Evolutionary conservation across 73 alveolate species (phyloP).

Genomic region (Paramecium pentaurelia): DNA sequence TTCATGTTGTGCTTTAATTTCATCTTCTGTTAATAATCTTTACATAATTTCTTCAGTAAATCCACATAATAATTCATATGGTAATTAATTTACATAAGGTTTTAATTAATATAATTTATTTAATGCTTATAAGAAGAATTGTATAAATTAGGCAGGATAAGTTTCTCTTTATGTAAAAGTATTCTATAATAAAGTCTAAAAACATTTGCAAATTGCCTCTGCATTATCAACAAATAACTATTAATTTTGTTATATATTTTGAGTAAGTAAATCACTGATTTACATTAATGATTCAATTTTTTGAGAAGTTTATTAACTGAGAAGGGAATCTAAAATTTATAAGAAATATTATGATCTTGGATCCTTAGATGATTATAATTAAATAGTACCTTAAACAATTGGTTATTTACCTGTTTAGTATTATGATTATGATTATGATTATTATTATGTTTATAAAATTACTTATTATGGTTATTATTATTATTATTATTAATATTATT

Average conservation of each 20-base stretch:
- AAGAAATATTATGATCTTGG: conserved; percentile 9
- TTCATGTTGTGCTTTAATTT: conserved; percentile 13
- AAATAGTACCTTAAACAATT: background rate
- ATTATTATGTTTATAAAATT: too few relatives aligned
- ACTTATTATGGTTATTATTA: background rate
- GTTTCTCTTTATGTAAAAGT: conserved; percentile 15
- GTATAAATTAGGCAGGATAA: conserved; percentile 37
- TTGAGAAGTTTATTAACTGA: background rate
- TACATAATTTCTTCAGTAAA: conserved; percentile 58
- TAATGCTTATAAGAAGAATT: background rate
- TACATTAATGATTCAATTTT: conserved; percentile 42
- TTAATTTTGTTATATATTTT: conserved; percentile 3
- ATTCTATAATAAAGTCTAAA: background rate
- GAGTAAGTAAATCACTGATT: background rate
- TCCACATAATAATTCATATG: conserved; percentile 27
- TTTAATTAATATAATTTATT: background rate
- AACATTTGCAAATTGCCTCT: conserved; percentile 29
- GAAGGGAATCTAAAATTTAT: background rate
- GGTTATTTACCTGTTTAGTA: background rate
- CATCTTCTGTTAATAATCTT: conserved; percentile 57
- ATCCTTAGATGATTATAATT: background rate
- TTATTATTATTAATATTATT: background rate
- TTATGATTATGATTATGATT: too few relatives aligned
- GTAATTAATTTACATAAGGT: conserved; percentile 2
- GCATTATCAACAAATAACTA: conserved; percentile 40